Evolutionary conservation across 2,329 filamentous ascomycete species (phyloP).

Genomic region (Domatiomyces catenatus): DNA sequence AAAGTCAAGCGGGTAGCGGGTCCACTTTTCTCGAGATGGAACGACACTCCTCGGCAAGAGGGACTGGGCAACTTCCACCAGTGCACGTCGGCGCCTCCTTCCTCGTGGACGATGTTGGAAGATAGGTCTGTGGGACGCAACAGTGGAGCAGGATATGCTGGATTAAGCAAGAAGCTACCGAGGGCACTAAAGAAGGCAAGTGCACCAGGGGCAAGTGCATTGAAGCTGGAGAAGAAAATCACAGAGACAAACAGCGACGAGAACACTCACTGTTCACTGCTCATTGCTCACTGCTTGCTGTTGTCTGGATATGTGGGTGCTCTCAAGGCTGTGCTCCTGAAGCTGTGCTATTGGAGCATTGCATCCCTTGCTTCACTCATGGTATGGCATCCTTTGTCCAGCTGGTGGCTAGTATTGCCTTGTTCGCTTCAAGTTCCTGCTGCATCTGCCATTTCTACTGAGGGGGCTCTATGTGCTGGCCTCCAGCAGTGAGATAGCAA

Average conservation of each 20-base stretch:
- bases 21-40: no score
- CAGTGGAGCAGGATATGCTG: not conserved
- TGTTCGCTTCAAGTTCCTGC: not conserved
- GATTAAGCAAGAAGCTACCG: not conserved
- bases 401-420: not conserved
- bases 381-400: not conserved
- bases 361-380: not conserved
- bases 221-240: not conserved
- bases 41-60: not conserved
- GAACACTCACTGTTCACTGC: no score
- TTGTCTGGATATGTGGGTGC: not conserved
- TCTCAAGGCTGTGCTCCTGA: not conserved
- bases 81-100: not conserved
- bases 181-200: no score
- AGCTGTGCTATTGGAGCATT: not conserved
- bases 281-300: not conserved
- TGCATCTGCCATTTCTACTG: not conserved
- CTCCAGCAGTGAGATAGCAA: no score
- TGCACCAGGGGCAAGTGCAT: not conserved
- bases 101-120: not conserved
- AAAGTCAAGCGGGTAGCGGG: no score
- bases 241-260: no score
- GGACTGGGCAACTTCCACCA: no score
- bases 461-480: not conserved
- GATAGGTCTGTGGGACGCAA: not conserved